These are phyloP conservation scores for Clonostachys rhizophaga DNA, from an alignment of 2,329 filamentous ascomycete species.

Conservation along the genomic window DNA sequence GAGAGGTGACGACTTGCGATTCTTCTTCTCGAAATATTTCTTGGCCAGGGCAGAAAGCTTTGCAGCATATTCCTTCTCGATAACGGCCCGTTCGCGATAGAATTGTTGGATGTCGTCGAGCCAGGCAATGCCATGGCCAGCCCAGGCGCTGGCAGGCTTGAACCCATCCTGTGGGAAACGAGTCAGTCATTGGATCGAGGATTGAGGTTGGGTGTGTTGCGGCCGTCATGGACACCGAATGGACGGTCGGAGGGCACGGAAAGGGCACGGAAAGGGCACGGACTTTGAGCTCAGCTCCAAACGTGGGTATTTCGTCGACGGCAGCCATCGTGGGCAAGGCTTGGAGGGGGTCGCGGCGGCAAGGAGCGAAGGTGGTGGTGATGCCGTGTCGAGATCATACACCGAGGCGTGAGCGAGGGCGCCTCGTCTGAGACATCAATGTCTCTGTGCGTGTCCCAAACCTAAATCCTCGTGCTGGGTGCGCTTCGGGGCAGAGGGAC, in stretches of 20 bases:
- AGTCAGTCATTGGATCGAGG: not conserved
- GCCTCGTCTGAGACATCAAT: no score
- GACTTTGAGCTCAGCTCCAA: conserved; percentile 93
- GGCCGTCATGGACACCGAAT: no score
- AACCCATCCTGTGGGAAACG: conserved; percentile 72
- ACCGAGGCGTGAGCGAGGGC: no score
- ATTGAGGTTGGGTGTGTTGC: no score
- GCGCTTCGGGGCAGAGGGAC: no score
- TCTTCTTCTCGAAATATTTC: conserved; percentile 97
- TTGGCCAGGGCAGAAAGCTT: conserved; percentile 86
- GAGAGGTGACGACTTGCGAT: conserved; percentile 78
- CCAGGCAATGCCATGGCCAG: conserved; percentile 84
- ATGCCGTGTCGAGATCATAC: no score
- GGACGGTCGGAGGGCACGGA: not conserved
- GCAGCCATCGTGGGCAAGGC: conserved; percentile 59
- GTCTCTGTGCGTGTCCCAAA: no score
- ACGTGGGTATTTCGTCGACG: conserved; percentile 77
- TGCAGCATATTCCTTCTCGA: conserved; percentile 94
- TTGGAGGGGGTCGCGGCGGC: not conserved
- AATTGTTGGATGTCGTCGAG: conserved; percentile 96
- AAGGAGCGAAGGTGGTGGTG: not conserved
- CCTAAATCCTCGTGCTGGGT: no score
- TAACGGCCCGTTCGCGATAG: conserved; percentile 88
- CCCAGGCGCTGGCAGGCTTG: conserved; percentile 91
- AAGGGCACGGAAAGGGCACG: conserved; percentile 32